Conservation (phyloP, 306 rosid species). For the Malus asiatica region DNA sequence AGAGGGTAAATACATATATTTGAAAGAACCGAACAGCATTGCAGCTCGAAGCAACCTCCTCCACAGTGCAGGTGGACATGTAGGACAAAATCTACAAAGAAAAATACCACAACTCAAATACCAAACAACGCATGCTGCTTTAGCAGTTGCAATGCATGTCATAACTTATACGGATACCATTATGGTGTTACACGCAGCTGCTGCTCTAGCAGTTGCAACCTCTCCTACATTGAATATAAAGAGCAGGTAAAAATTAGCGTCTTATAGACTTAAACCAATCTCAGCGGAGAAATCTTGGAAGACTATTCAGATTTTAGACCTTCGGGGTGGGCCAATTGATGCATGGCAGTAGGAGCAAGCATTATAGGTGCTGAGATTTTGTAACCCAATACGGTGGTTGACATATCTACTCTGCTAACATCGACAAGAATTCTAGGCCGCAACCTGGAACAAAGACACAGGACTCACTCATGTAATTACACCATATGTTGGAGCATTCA, state of each 20-base stretch:
- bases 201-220: constrained; percentile 67
- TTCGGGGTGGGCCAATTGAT: constrained; percentile 53
- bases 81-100: constrained; percentile 37
- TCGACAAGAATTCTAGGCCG: constrained; percentile 59
- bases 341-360: constrained; percentile 51
- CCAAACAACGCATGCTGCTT: background rate
- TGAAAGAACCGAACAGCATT: constrained; percentile 65
- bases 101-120: background rate
- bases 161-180: constrained; percentile 35
- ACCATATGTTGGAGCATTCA: background rate
- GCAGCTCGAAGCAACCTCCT: constrained; percentile 73
- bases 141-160: background rate
- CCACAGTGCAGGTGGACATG: constrained; percentile 40
- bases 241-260: background rate
- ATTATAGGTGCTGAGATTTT: constrained; percentile 46
- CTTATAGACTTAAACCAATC: background rate
- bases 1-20: constrained; percentile 37
- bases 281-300: background rate
- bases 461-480: background rate
- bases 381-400: constrained; percentile 49
- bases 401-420: constrained; percentile 56
- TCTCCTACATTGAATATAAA: constrained; percentile 38
- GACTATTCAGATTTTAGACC: constrained; percentile 19
- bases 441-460: constrained; percentile 30
- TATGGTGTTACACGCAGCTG: constrained; percentile 56